These are phyloP conservation scores for Spiromastix sp. DNA, from an alignment of 2,329 filamentous ascomycete species.

Conservation along the genomic window DNA sequence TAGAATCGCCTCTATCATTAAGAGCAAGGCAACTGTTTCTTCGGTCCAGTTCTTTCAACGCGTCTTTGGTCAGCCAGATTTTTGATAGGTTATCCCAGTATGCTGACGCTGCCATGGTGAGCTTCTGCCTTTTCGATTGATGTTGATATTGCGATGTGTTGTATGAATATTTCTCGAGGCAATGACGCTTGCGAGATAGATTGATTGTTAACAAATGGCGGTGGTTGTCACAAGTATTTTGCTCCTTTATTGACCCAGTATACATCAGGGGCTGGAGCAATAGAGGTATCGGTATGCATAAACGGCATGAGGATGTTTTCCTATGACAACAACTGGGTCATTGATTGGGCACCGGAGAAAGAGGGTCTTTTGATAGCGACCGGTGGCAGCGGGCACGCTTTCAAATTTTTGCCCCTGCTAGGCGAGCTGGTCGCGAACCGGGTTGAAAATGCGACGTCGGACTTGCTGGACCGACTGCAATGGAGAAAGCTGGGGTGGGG, in stretches of 20 bases:
- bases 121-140: constrained; percentile 8
- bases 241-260: too few species aligned
- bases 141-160: neutral
- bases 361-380: constrained; percentile 49
- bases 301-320: too few species aligned
- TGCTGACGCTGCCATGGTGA: constrained; percentile 2
- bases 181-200: constrained; percentile 1
- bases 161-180: neutral
- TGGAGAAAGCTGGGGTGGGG: constrained; percentile 14
- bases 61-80: constrained; percentile 13
- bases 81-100: constrained; percentile 18
- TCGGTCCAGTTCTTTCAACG: constrained; percentile 15
- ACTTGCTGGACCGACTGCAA: constrained; percentile 16
- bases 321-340: constrained; percentile 44
- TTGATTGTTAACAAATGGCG: too few species aligned
- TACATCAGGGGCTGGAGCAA: too few species aligned
- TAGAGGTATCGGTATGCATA: too few species aligned
- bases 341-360: constrained; percentile 42
- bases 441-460: constrained; percentile 30
- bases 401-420: constrained; percentile 52
- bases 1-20: too few species aligned
- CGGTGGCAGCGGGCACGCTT: constrained; percentile 51
- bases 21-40: too few species aligned
- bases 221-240: too few species aligned
- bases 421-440: constrained; percentile 45